These are phyloP conservation scores for Elsinoe batatas DNA, from an alignment of 2,329 filamentous ascomycete species.

Conservation along the genomic window DNA sequence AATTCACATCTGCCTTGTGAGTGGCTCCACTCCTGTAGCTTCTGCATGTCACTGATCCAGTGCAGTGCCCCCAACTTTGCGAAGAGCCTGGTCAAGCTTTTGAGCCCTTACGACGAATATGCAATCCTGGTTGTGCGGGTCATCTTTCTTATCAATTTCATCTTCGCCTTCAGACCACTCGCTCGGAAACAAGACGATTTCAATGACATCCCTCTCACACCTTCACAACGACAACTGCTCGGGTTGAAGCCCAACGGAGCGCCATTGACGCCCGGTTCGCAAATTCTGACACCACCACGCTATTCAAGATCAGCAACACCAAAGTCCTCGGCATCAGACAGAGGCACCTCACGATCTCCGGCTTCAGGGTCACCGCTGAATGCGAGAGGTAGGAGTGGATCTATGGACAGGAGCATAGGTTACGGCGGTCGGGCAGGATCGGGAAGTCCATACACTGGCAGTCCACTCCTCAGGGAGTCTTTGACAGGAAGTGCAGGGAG, in stretches of 20 bases:
- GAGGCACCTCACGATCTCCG: slow-evolving; percentile 12
- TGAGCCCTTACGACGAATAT: slow-evolving; percentile 32
- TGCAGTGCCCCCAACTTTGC: slow-evolving; percentile 24
- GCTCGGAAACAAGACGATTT: slow-evolving; percentile 65
- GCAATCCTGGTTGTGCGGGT: slow-evolving; percentile 43
- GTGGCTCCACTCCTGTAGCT: neutral
- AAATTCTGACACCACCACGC: slow-evolving; percentile 76
- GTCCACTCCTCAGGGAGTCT: slow-evolving; percentile 59
- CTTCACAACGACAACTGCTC: slow-evolving; percentile 75
- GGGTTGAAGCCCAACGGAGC: slow-evolving; percentile 61
- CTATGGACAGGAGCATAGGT: slow-evolving; percentile 15
- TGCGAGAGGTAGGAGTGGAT: slow-evolving; percentile 21
- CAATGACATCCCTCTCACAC: slow-evolving; percentile 80
- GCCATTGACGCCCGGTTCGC: slow-evolving; percentile 55
- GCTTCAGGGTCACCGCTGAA: slow-evolving; percentile 29
- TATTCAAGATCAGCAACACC: slow-evolving; percentile 70
- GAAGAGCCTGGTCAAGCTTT: slow-evolving; percentile 11
- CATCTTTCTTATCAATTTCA: slow-evolving; percentile 53
- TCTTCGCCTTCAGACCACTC: slow-evolving; percentile 60
- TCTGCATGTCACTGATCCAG: slow-evolving; percentile 3
- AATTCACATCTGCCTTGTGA: slow-evolving; percentile 15
- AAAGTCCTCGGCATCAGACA: slow-evolving; percentile 37
- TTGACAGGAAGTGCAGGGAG: slow-evolving; percentile 44
- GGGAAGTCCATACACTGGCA: slow-evolving; percentile 24
- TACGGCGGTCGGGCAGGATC: slow-evolving; percentile 3